Percentiles rank a stretch among this genome's conserved stretches.
Evolutionary conservation across 805 yeast genomes (phyloP).

Genomic region (Saturnispora sekii): DNA sequence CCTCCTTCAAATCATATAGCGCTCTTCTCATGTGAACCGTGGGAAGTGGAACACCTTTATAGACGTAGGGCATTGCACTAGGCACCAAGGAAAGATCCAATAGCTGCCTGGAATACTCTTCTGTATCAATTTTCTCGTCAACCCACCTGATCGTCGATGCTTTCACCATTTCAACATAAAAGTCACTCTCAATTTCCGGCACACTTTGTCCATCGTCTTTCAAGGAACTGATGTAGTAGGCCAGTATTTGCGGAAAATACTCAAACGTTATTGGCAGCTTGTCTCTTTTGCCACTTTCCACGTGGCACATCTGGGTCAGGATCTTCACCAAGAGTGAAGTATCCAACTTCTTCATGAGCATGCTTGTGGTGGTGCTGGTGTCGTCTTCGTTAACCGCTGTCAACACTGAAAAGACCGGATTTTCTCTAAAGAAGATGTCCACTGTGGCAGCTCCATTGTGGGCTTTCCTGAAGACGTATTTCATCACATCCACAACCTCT

Average conservation of each 20-base stretch:
- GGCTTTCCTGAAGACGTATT: constrained; percentile 8
- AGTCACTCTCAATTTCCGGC: constrained; percentile 14
- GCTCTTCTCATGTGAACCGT: constrained; percentile 23
- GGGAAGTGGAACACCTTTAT: constrained; percentile 15
- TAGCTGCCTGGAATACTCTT: constrained; percentile 16
- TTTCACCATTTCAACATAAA: constrained; percentile 16
- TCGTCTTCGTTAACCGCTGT: constrained; percentile 12
- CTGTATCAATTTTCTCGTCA: constrained; percentile 8
- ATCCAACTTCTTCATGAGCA: constrained; percentile 1
- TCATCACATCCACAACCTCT: constrained; percentile 6
- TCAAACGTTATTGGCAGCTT: constrained; percentile 14
- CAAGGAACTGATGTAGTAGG: constrained; percentile 16
- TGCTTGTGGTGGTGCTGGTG: background rate
- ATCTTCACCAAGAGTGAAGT: background rate
- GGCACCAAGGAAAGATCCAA: constrained; percentile 21
- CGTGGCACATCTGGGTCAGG: constrained; percentile 2
- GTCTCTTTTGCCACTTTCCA: background rate
- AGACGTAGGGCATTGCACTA: constrained; percentile 16
- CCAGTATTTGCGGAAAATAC: constrained; percentile 21
- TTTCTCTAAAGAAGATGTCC: constrained; percentile 17
- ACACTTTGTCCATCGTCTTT: constrained; percentile 9
- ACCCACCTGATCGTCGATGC: constrained; percentile 15
- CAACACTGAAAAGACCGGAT: constrained; percentile 23
- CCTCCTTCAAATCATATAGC: constrained; percentile 14
- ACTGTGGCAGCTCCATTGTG: constrained; percentile 8